phyloP scores from a whole-genome alignment of 1,284 basidiomycete species.

The Inonotus hispidus region DNA sequence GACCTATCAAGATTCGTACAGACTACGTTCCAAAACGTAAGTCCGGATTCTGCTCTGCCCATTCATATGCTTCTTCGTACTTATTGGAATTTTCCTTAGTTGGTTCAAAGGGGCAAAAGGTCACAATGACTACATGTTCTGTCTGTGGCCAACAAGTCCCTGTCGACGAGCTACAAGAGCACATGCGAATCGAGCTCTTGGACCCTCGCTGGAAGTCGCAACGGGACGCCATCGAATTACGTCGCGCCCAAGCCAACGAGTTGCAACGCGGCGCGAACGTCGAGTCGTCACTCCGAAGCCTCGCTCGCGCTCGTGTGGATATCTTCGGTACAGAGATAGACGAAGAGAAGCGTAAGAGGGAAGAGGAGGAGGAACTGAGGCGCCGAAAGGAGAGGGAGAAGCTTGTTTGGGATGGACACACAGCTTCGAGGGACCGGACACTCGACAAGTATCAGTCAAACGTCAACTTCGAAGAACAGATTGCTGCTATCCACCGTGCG shows the following conservation, averaged over 20 bases:
- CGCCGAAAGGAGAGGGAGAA: constrained; percentile 82
- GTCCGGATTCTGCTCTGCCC: constrained; percentile 28
- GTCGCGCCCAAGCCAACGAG: constrained; percentile 87
- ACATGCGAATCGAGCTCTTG: constrained; percentile 97
- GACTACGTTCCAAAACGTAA: constrained; percentile 93
- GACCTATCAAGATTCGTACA: constrained; percentile 93
- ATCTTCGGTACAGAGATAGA: constrained; percentile 91
- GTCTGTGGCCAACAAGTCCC: constrained; percentile 94
- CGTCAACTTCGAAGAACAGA: constrained; percentile 92
- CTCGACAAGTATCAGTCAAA: constrained; percentile 86
- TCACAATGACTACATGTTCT: constrained; percentile 80
- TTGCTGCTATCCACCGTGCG: constrained; percentile 86
- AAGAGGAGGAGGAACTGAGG: constrained; percentile 79
- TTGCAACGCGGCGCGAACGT: constrained; percentile 89
- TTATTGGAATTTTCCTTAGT: constrained; percentile 37
- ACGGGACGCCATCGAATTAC: constrained; percentile 78
- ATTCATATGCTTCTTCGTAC: constrained; percentile 17
- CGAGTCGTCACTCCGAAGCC: constrained; percentile 83
- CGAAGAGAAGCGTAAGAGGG: constrained; percentile 78
- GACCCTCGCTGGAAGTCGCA: constrained; percentile 98
- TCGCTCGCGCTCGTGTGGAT: constrained; percentile 89
- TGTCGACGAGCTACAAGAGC: constrained; percentile 92
- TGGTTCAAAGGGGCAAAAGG: constrained; percentile 59
- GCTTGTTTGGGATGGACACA: constrained; percentile 95
- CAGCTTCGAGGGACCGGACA: constrained; percentile 82